Conservation (phyloP, 176 grass and related monocot genomes). For the Oryza meridionalis region DNA sequence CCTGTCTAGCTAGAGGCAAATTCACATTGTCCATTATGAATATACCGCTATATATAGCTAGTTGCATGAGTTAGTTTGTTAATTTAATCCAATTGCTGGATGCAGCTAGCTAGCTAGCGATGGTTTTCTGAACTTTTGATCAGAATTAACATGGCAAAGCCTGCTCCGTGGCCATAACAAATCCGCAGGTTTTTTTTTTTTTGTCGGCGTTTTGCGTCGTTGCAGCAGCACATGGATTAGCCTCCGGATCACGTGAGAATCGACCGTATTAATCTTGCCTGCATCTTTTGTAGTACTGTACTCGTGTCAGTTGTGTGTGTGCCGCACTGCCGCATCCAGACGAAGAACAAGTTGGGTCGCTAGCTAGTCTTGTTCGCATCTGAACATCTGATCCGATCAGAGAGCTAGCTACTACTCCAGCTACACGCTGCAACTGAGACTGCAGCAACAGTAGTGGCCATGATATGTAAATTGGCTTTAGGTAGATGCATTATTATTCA, state of each 20-base stretch:
- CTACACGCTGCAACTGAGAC: not conserved
- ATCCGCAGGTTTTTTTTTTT: not conserved
- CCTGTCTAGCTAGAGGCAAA: not conserved
- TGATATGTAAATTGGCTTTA: no score
- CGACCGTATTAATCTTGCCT: not conserved
- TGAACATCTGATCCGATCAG: not conserved
- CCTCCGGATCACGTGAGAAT: not conserved
- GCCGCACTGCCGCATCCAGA: not conserved
- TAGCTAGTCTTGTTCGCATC: not conserved
- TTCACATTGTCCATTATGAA: not conserved
- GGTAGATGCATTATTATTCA: no score
- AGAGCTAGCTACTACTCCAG: not conserved
- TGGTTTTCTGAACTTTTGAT: conserved; percentile 29
- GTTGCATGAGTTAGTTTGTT: not conserved
- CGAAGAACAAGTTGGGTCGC: not conserved
- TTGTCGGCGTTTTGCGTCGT: not conserved
- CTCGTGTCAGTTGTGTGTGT: no score
- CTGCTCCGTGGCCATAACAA: conserved; percentile 41
- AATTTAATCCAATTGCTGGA: not conserved
- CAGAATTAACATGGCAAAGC: conserved; percentile 28
- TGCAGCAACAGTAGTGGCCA: no score
- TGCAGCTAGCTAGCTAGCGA: not conserved
- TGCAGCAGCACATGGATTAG: not conserved
- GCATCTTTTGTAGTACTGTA: not conserved
- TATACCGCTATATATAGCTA: not conserved